A percentile compares a stretch with the other conserved stretches of the same genome.
phyloP scores from a whole-genome alignment of 208 protist species.

The Acanthamoeba healyi region DNA sequence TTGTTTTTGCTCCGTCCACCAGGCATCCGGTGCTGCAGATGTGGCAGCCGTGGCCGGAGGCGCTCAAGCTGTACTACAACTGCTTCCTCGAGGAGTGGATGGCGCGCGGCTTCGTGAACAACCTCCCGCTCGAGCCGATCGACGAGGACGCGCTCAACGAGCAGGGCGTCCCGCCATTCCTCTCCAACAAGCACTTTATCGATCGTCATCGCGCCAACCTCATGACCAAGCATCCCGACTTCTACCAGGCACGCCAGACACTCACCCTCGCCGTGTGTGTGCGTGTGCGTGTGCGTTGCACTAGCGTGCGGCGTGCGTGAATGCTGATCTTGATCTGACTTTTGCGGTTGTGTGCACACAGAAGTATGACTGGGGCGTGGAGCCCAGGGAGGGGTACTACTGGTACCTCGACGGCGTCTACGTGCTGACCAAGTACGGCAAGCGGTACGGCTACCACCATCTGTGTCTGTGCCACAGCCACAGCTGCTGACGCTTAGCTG shows the following conservation, averaged over 20 bases:
- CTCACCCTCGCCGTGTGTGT: not conserved
- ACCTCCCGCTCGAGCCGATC: constrained; percentile 22
- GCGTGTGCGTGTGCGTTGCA: no score
- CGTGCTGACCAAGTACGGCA: constrained; percentile 60
- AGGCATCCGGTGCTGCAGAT: constrained; percentile 11
- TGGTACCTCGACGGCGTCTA: constrained; percentile 40
- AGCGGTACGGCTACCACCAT: not conserved
- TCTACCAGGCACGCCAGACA: constrained; percentile 8
- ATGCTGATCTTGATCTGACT: not conserved
- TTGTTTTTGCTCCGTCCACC: not conserved
- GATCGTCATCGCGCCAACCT: constrained; percentile 39
- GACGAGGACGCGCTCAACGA: not conserved
- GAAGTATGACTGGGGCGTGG: constrained; percentile 25
- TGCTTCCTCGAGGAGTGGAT: constrained; percentile 57
- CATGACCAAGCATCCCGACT: constrained; percentile 42
- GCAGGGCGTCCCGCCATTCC: constrained; percentile 37
- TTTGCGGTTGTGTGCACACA: not conserved
- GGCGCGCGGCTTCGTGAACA: constrained; percentile 47
- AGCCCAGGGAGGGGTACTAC: constrained; percentile 46
- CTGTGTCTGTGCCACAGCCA: no score
- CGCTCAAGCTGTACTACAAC: constrained; percentile 67
- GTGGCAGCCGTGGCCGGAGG: constrained; percentile 20
- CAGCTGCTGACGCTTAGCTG: no score
- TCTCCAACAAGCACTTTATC: constrained; percentile 40
- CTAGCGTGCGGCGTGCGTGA: not conserved